Conservation (phyloP, 441 rosid species). For the Erodium texanum region DNA sequence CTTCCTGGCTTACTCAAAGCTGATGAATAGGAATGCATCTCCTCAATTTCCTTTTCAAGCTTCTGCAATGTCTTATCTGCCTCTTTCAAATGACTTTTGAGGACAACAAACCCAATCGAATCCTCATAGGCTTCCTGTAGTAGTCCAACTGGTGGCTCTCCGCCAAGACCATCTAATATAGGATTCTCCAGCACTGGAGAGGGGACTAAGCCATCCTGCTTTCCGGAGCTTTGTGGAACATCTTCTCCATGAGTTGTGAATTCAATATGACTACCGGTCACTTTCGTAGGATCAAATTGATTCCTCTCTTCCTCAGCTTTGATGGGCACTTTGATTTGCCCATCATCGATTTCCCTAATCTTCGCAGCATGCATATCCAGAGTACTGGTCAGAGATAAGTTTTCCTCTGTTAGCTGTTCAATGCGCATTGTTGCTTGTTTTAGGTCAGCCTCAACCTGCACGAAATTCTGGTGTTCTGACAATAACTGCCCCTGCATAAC, state of each 20-base stretch:
- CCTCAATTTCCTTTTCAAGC: conserved; percentile 59
- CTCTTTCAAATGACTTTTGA: conserved; percentile 50
- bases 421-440: conserved; percentile 36
- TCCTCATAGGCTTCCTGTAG: conserved; percentile 33
- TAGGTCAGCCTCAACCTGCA: conserved; percentile 39
- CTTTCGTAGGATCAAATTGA: conserved; percentile 23
- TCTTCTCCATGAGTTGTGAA: conserved; percentile 26
- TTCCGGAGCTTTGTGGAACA: conserved; percentile 20
- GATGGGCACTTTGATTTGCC: conserved; percentile 23
- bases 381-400: conserved; percentile 37
- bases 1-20: conserved; percentile 31
- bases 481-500: conserved; percentile 48
- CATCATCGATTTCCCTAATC: conserved; percentile 30
- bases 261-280: conserved; percentile 19
- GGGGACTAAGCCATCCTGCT: conserved; percentile 23
- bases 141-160: conserved; percentile 18
- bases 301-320: conserved; percentile 25
- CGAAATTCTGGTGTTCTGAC: conserved; percentile 30
- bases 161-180: conserved; percentile 13
- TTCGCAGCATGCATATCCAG: conserved; percentile 35
- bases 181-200: conserved; percentile 20
- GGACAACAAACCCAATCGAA: conserved; percentile 33
- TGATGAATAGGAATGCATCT: conserved; percentile 33
- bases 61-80: conserved; percentile 43
- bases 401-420: conserved; percentile 54